Base-by-base conservation (phyloP, 2,329 filamentous ascomycete species). In the Curvularia lunata region DNA sequence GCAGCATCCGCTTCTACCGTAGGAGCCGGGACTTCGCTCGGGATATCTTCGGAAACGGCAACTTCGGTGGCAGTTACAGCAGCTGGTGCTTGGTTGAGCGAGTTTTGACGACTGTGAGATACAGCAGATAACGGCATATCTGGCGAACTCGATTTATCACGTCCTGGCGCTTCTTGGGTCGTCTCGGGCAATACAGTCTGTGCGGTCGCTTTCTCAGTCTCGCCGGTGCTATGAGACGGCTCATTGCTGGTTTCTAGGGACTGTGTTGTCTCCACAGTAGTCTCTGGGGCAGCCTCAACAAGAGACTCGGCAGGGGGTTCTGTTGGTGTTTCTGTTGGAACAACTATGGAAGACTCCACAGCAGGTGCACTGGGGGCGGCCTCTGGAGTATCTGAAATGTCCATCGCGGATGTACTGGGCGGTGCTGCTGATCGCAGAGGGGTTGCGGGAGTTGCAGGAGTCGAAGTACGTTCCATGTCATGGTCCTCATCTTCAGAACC, bases 401-500 rank as follows among this genome's bases (percentile, higher is more conserved):
- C 68, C 21, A 58, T 34, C 8, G 53, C 50, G n/a, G 59, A 59
- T 37, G 37, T 59, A 43, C 55, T 52, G 25, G 48, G 34, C 7
- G 56, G 52, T 34, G 54, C 61, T 48, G 41, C 51, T 23, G 61
- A 52, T 49, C 59, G 77, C 56, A 64, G 72, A 59, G 67, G 75
- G 52, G 61, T 66, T 52, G 61, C 74, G 34, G 81, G 78, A 6
- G 80, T 80, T 49, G 61, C 74, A 38, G 81, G 78, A 5, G 80
- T 80, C 48, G 80, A 80, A n/a, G 79, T 78, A 38, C 78, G 80
- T 28, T 80, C 81, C 62, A 81, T 81, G 30, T 75, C 75, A 18
- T 79, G 75, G 13, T 81, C 80, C n/a, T 81, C 80, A 18, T 82
- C 78, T 27, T 79, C 78, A 10, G 73, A 78, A 2, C 75, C 77